These are phyloP conservation scores for Gaeumannomyces tritici DNA, from an alignment of 2,329 filamentous ascomycete species.

Conservation along the genomic window DNA sequence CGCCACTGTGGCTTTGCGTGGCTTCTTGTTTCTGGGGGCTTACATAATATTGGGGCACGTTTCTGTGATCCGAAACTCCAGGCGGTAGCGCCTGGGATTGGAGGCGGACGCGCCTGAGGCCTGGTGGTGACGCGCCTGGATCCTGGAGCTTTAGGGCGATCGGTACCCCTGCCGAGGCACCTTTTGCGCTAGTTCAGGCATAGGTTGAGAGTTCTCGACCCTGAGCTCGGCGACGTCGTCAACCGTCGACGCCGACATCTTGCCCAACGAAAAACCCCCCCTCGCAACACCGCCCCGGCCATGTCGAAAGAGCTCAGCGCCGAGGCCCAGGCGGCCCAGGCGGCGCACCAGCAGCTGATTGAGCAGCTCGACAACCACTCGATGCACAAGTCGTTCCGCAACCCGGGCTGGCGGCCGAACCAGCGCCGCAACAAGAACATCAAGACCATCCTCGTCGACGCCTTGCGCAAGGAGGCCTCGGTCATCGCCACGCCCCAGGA, in stretches of 20 bases:
- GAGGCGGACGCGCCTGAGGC: no score
- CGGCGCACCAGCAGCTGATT: constrained; percentile 77
- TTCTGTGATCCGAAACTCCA: no score
- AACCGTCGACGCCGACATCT: not conserved
- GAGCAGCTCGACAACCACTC: constrained; percentile 87
- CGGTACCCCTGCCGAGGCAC: no score
- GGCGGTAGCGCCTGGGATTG: no score
- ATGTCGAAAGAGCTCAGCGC: constrained; percentile 20
- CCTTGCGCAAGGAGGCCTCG: constrained; percentile 81
- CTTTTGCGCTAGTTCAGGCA: no score
- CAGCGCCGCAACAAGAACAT: constrained; percentile 98
- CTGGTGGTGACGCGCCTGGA: no score
- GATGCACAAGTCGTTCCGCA: constrained; percentile 83
- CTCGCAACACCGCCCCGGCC: not conserved
- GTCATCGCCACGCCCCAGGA: constrained; percentile 70
- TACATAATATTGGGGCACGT: no score
- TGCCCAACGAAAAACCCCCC: no score
- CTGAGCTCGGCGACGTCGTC: not conserved
- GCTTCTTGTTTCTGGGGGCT: no score
- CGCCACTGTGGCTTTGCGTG: no score
- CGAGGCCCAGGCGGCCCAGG: constrained; percentile 67
- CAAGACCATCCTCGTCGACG: constrained; percentile 90
- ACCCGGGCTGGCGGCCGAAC: constrained; percentile 80
- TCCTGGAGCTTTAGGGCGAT: no score
- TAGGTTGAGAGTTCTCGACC: no score